These are phyloP conservation scores for Xylaria sp. DNA, from an alignment of 2,329 filamentous ascomycete species.

Conservation along the genomic window DNA sequence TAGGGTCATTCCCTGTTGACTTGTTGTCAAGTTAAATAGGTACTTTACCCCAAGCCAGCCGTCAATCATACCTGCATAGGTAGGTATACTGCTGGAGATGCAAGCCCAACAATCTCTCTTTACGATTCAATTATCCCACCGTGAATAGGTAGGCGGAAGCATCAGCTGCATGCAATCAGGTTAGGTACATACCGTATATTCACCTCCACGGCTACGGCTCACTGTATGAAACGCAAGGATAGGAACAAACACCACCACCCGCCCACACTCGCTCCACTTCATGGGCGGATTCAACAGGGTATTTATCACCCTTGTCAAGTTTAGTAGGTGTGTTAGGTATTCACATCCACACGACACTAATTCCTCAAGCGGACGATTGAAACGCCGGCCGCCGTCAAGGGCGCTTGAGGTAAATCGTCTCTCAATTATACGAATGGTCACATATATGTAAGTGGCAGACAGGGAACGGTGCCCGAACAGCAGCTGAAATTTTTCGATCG, in stretches of 20 bases:
- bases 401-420: conserved; percentile 18
- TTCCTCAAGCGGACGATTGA: conserved; percentile 13
- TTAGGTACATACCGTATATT: conserved; percentile 19
- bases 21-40: too few species aligned
- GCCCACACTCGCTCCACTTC: conserved; percentile 29
- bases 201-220: conserved; percentile 24
- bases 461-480: conserved; percentile 20
- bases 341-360: conserved; percentile 7
- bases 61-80: neutral
- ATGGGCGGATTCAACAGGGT: conserved; percentile 26
- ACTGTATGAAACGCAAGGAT: conserved; percentile 33
- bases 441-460: conserved; percentile 9
- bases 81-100: too few species aligned
- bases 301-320: conserved; percentile 23
- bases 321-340: conserved; percentile 3
- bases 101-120: too few species aligned
- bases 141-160: neutral
- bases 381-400: conserved; percentile 13
- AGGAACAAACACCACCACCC: conserved; percentile 27
- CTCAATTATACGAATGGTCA: conserved; percentile 5
- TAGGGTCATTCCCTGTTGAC: neutral
- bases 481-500: neutral
- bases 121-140: neutral
- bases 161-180: neutral
- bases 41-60: neutral